Conservation (phyloP, 139 green algal species). For the Pseudopediastrum boryanum region DNA sequence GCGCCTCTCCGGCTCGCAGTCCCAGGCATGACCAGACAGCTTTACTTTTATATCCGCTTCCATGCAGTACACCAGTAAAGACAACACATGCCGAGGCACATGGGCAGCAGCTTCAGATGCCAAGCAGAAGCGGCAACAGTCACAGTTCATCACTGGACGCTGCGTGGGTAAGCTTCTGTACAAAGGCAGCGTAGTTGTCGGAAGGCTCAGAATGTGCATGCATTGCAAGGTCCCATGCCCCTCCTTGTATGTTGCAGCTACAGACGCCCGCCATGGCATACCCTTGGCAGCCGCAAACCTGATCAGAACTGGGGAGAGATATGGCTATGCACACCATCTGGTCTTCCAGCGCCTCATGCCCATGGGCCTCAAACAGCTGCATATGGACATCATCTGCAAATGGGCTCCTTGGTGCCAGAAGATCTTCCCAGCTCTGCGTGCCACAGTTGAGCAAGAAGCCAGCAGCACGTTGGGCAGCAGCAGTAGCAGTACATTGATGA, state of each 20-base stretch:
- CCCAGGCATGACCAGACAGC: background rate
- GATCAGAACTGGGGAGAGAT: background rate
- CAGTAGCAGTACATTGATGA: background rate
- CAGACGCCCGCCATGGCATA: background rate
- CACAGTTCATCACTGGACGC: background rate
- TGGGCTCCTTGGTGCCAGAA: background rate
- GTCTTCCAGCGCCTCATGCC: background rate
- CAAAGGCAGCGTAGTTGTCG: too few relatives aligned
- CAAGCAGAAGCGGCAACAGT: background rate
- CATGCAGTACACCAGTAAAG: background rate
- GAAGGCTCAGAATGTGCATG: background rate
- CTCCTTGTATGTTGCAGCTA: background rate
- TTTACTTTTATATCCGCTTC: background rate
- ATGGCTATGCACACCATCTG: background rate
- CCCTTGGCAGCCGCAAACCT: background rate
- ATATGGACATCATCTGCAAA: slow-evolving; percentile 6
- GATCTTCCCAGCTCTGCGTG: background rate
- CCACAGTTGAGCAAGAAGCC: background rate
- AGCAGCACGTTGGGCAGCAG: background rate
- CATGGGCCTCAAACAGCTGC: background rate
- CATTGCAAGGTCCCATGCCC: background rate
- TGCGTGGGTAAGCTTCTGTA: slow-evolving; percentile 4
- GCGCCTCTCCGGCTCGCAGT: background rate
- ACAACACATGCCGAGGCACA: background rate
- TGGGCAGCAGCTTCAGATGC: background rate